Base-by-base conservation (phyloP, 257 asterid species). In the Avicennia marina region DNA sequence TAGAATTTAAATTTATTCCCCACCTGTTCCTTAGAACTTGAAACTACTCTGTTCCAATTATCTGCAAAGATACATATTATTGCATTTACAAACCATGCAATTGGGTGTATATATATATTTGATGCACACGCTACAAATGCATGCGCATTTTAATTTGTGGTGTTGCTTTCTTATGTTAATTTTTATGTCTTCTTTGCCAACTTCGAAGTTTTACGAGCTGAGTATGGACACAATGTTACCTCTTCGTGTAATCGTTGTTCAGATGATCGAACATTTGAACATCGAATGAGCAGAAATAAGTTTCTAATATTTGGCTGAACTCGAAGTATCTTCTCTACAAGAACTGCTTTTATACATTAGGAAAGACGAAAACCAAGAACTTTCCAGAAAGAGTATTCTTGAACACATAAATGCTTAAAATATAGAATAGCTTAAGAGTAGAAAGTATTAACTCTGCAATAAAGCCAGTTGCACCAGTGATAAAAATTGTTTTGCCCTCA, bases 1-100 rank as follows among this genome's bases (percentile, higher is more conserved):
- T 36, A 33, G 51, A 41, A 22, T 10, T 51, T 0, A 63, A 15
- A 9, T 27, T 16, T 27, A n/a, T 8, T 20, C 67, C 67, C 53
- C 32, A 56, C 41, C 52, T 29, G 20, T 60, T 72, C 25, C 31
- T 71, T 22, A 71, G 1, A 53, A 65, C 69, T 40, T 21, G 49
- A n/a, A 71, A 71, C 8, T 65, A 39, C 13, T 46, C 32, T 2
- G 53, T 8, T 20, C 29, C 56, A 16, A 29, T 16, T 11, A 51
- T 51, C 56, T 51, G 56, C 56, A 27, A 51, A 17, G 12, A 43
- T 1, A 27, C n/a, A n/a, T n/a, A n/a, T n/a, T n/a, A 16, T 15
- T 4, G 46, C 46, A n/a, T 1, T 16, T n/a, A n/a, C n/a, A n/a
- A n/a, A n/a, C n/a, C n/a, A n/a, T n/a, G n/a, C n/a, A n/a, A n/a